These are phyloP conservation scores for Elongisporangium senticosum DNA, from an alignment of 352 stramenopile genomes.

Conservation along the genomic window DNA sequence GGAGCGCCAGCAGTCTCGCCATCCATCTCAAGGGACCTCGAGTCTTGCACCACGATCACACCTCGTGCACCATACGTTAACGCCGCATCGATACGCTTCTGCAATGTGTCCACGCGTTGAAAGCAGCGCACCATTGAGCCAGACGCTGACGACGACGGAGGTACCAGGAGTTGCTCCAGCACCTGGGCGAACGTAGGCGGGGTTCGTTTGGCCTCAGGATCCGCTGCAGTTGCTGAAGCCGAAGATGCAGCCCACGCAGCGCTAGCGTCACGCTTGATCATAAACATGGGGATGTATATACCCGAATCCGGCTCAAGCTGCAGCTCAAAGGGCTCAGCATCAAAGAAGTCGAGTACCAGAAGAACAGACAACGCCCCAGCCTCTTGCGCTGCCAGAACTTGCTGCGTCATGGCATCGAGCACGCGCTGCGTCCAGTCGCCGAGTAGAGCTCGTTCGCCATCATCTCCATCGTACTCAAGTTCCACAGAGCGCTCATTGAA, in stretches of 20 bases:
- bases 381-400: constrained; percentile 56
- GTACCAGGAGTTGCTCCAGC: constrained; percentile 8
- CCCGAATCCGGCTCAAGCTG: constrained; percentile 38
- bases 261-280: constrained; percentile 27
- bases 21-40: constrained; percentile 14
- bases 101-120: constrained; percentile 12
- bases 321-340: constrained; percentile 50
- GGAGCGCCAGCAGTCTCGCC: constrained; percentile 8
- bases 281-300: constrained; percentile 70
- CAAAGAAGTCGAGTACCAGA: constrained; percentile 55
- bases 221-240: neutral
- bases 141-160: constrained; percentile 1
- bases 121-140: constrained; percentile 12
- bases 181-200: constrained; percentile 2
- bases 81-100: constrained; percentile 22
- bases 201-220: neutral
- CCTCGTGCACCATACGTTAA: constrained; percentile 41
- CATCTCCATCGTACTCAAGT: constrained; percentile 6
- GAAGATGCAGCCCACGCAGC: constrained; percentile 10
- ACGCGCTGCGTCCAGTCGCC: constrained; percentile 18
- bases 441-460: constrained; percentile 3
- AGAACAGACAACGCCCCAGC: constrained; percentile 47
- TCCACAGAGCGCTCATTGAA: constrained; percentile 24
- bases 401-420: constrained; percentile 34
- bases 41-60: constrained; percentile 42